phyloP scores from a whole-genome alignment of 2,329 filamentous ascomycete genomes.

The Aschersonia sp. region DNA sequence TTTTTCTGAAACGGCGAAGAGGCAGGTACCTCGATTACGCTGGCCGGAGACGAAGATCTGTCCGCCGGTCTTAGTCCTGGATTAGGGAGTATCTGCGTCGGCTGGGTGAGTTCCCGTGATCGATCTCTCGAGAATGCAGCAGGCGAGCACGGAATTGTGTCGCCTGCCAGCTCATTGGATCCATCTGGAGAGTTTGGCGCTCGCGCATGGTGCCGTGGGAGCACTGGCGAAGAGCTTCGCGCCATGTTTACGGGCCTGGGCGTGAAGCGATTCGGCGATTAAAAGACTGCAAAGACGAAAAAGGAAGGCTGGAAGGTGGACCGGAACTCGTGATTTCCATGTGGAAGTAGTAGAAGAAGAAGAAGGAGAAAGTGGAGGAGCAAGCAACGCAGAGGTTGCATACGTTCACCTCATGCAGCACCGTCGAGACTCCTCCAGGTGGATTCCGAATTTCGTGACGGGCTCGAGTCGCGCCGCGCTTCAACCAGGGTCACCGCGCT shows the following conservation, averaged over 20 bases:
- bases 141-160: constrained; percentile 31
- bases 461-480: constrained; percentile 4
- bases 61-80: constrained; percentile 16
- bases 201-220: too few species aligned
- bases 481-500: not conserved
- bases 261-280: too few species aligned
- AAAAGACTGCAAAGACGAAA: too few species aligned
- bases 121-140: constrained; percentile 18
- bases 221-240: too few species aligned
- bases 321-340: too few species aligned
- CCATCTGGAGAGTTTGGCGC: constrained; percentile 12
- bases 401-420: not conserved
- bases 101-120: constrained; percentile 20
- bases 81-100: constrained; percentile 30
- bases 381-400: too few species aligned
- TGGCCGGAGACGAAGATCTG: constrained; percentile 27
- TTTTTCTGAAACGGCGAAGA: constrained; percentile 56
- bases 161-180: constrained; percentile 28
- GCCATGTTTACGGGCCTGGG: too few species aligned
- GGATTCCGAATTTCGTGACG: constrained; percentile 5
- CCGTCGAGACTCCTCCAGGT: constrained; percentile 1
- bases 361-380: too few species aligned
- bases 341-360: too few species aligned
- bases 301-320: too few species aligned
- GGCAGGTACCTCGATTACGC: constrained; percentile 64